phyloP scores from a whole-genome alignment of 192 early-diverging fungal species.

The Backusella morwellensis region DNA sequence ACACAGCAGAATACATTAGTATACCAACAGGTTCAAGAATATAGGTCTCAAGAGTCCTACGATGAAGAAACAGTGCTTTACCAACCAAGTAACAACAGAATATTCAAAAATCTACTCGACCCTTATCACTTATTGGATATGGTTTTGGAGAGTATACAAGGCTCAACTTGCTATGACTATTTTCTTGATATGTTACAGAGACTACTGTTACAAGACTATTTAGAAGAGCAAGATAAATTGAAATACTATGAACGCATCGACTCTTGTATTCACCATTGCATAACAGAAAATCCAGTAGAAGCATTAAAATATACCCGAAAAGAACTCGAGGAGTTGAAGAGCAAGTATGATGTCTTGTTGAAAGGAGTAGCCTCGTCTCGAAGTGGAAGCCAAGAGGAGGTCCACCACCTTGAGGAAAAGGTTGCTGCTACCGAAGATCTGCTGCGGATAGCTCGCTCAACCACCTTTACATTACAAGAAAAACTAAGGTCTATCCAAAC shows the following conservation, averaged over 20 bases:
- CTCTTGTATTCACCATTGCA: slow-evolving; percentile 63
- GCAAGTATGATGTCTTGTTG: slow-evolving; percentile 59
- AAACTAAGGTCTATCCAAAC: slow-evolving; percentile 64
- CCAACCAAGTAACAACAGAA: not conserved
- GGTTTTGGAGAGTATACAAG: slow-evolving; percentile 67
- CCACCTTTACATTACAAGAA: slow-evolving; percentile 69
- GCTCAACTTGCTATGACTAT: slow-evolving; percentile 65
- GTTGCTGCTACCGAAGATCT: slow-evolving; percentile 35
- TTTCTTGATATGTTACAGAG: slow-evolving; percentile 74
- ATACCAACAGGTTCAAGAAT: slow-evolving; percentile 21
- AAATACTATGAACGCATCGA: slow-evolving; percentile 78
- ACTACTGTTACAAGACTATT: slow-evolving; percentile 59
- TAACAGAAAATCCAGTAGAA: slow-evolving; percentile 39
- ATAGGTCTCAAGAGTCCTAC: slow-evolving; percentile 48
- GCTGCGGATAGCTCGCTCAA: slow-evolving; percentile 72
- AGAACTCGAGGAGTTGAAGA: slow-evolving; percentile 61
- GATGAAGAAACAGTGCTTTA: slow-evolving; percentile 53
- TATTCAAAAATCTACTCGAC: slow-evolving; percentile 62
- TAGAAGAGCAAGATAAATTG: slow-evolving; percentile 59
- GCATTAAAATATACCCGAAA: not conserved
- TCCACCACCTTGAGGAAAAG: slow-evolving; percentile 57
- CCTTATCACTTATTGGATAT: slow-evolving; percentile 72
- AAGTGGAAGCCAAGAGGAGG: slow-evolving; percentile 14
- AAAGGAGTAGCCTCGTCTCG: not conserved
- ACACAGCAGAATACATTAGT: not conserved